phyloP scores from a whole-genome alignment of 176 grass and related monocot genomes.

The Musa troglodytarum region DNA sequence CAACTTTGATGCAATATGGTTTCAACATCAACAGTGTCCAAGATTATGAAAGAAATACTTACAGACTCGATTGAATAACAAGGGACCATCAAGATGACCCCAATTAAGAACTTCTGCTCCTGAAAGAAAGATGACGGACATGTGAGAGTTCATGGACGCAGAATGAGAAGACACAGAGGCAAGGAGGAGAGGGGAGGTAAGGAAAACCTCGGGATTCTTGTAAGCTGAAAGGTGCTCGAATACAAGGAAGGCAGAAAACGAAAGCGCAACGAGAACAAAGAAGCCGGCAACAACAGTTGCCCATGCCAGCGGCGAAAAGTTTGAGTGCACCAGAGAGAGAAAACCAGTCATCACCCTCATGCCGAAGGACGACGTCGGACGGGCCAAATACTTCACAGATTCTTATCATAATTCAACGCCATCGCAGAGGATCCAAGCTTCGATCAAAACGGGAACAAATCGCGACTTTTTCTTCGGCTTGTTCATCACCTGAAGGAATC shows the following conservation, averaged over 20 bases:
- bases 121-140: slow-evolving; percentile 32
- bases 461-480: background rate
- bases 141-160: background rate
- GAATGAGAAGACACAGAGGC: background rate
- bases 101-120: slow-evolving; percentile 97
- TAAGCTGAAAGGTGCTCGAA: slow-evolving; percentile 80
- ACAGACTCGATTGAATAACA: slow-evolving; percentile 91
- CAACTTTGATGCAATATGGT: background rate
- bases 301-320: slow-evolving; percentile 49
- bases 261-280: slow-evolving; percentile 45
- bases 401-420: slow-evolving; percentile 28
- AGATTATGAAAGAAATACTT: slow-evolving; percentile 12
- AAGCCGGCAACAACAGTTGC: slow-evolving; percentile 40
- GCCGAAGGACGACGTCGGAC: background rate
- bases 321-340: slow-evolving; percentile 16
- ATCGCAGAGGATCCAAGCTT: background rate
- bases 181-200: background rate
- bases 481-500: background rate
- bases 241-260: slow-evolving; percentile 66
- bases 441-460: background rate
- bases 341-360: slow-evolving; percentile 46
- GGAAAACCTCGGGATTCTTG: slow-evolving; percentile 79
- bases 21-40: background rate
- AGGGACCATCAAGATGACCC: slow-evolving; percentile 94
- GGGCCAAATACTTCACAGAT: slow-evolving; percentile 3